Evolutionary conservation across 1,139 yeast genomes (phyloP).

Genomic region (Spathaspora sp.): DNA sequence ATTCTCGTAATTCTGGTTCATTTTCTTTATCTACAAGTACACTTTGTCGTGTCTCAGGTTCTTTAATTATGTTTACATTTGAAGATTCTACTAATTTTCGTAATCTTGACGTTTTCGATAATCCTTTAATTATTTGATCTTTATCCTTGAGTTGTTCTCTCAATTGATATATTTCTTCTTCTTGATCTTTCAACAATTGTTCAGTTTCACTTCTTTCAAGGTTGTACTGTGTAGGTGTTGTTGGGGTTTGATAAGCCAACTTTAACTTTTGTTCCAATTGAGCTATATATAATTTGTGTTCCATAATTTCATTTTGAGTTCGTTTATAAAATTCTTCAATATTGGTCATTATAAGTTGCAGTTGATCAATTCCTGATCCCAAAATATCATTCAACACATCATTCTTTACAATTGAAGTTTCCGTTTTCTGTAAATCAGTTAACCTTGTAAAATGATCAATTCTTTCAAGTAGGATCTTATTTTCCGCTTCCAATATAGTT

Average conservation of each 20-base stretch:
- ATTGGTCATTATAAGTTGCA: slow-evolving; percentile 43
- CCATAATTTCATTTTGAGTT: slow-evolving; percentile 54
- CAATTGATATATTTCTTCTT: slow-evolving; percentile 68
- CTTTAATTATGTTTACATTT: slow-evolving; percentile 13
- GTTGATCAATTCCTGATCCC: slow-evolving; percentile 29
- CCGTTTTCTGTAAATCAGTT: slow-evolving; percentile 58
- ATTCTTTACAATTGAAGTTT: slow-evolving; percentile 52
- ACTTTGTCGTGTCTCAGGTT: neutral
- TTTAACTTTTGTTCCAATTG: slow-evolving; percentile 63
- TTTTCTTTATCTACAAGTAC: slow-evolving; percentile 20
- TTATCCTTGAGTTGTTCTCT: slow-evolving; percentile 62
- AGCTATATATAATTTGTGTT: slow-evolving; percentile 58
- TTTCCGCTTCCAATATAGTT: slow-evolving; percentile 57
- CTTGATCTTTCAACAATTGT: slow-evolving; percentile 52
- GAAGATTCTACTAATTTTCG: slow-evolving; percentile 45
- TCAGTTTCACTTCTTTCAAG: slow-evolving; percentile 2
- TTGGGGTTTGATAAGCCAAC: slow-evolving; percentile 10
- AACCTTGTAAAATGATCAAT: slow-evolving; percentile 68
- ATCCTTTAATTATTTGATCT: slow-evolving; percentile 75
- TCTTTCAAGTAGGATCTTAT: slow-evolving; percentile 58
- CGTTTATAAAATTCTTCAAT: slow-evolving; percentile 48
- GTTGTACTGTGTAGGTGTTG: slow-evolving; percentile 9
- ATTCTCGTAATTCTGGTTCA: slow-evolving; percentile 20
- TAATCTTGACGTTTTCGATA: slow-evolving; percentile 58
- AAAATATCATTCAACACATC: slow-evolving; percentile 54